phyloP scores from a whole-genome alignment of 768 basidiomycete species.

The Hydnomerulius pinastri region DNA sequence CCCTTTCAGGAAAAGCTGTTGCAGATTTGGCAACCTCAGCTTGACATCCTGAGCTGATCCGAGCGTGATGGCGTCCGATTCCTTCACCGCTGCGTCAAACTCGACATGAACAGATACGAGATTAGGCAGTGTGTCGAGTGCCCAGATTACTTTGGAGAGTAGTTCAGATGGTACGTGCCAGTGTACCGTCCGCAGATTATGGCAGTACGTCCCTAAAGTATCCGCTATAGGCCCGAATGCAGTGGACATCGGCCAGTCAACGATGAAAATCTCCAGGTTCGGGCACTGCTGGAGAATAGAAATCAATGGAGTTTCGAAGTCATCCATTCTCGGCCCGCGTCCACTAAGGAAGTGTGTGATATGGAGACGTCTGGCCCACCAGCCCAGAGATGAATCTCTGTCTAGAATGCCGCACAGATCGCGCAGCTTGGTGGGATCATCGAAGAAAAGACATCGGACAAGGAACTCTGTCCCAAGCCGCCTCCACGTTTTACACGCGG shows the following conservation, averaged over 20 bases:
- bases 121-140: conserved; percentile 59
- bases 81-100: conserved; percentile 35
- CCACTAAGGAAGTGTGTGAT: conserved; percentile 52
- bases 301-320: conserved; percentile 55
- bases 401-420: conserved; percentile 54
- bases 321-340: conserved; percentile 43
- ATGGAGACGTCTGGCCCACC: conserved; percentile 77
- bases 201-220: conserved; percentile 54
- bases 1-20: conserved; percentile 65
- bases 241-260: conserved; percentile 62
- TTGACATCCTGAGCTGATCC: conserved; percentile 62
- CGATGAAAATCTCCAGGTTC: conserved; percentile 71
- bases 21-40: conserved; percentile 54
- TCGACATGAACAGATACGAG: conserved; percentile 60
- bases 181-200: conserved; percentile 59
- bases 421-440: conserved; percentile 55
- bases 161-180: conserved; percentile 58
- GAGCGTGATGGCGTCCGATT: conserved; percentile 50
- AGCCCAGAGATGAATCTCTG: conserved; percentile 54
- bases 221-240: conserved; percentile 68
- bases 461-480: conserved; percentile 63
- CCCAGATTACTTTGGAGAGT: conserved; percentile 71
- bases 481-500: conserved; percentile 67
- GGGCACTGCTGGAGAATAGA: conserved; percentile 65
- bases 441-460: conserved; percentile 70